A percentile compares a stretch with the other conserved stretches of the same genome.
Conservation (phyloP, 495 filamentous ascomycete species). For the Pseudotulostoma volvatum region DNA sequence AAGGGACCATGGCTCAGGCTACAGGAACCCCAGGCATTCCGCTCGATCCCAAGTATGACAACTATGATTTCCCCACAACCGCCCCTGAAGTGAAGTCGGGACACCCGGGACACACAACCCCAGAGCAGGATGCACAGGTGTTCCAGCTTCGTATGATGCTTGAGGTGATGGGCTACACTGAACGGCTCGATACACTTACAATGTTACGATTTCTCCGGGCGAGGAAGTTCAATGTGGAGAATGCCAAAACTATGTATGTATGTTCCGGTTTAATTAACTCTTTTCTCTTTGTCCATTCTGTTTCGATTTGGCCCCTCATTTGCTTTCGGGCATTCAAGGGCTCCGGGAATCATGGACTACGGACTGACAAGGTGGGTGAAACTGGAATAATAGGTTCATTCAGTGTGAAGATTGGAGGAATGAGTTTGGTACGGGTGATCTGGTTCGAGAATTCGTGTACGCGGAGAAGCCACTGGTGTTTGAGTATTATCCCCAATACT, state of each 20-base stretch:
- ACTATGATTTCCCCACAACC: conserved; percentile 83
- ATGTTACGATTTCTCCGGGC: conserved; percentile 85
- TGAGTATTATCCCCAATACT: conserved; percentile 95
- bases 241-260: conserved; percentile 71
- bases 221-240: conserved; percentile 79
- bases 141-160: conserved; percentile 68
- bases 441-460: conserved; percentile 70
- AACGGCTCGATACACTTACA: conserved; percentile 80
- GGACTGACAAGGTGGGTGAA: no score
- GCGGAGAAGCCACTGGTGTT: conserved; percentile 75
- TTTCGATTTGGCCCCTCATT: no score
- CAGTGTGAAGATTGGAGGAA: conserved; percentile 84
- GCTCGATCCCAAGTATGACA: conserved; percentile 79
- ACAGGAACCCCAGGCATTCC: conserved; percentile 28
- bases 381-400: conserved; percentile 51
- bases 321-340: no score
- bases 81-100: conserved; percentile 51
- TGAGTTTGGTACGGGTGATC: conserved; percentile 72
- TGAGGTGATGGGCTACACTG: conserved; percentile 66
- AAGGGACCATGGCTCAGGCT: conserved; percentile 23
- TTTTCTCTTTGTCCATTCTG: conserved; percentile 1
- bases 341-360: no score
- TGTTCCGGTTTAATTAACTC: not conserved
- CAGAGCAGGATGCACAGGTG: conserved; percentile 80
- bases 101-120: conserved; percentile 78